Evolutionary conservation across 2,329 filamentous ascomycete species (phyloP).

Genomic region (Penicillium aurantiogriseum): DNA sequence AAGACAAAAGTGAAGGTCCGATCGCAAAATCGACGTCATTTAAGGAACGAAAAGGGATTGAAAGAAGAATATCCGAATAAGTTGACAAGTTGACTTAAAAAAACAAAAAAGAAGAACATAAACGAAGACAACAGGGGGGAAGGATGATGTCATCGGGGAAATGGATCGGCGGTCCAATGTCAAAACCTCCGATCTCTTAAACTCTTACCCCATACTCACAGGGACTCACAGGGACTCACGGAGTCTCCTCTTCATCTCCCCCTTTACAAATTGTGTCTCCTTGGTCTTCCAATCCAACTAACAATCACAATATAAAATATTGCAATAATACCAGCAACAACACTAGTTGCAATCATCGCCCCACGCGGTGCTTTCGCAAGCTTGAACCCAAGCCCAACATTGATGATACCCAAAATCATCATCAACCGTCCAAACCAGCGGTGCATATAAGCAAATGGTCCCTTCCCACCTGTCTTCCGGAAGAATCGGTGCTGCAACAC

Average conservation of each 20-base stretch:
- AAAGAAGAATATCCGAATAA: background rate
- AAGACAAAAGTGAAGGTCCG: background rate
- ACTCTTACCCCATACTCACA: background rate
- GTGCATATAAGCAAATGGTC: constrained; percentile 51
- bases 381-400: constrained; percentile 56
- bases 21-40: constrained; percentile 1
- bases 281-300: background rate
- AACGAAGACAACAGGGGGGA: too few species aligned
- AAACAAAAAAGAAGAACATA: too few species aligned
- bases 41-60: background rate
- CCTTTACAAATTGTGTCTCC: background rate
- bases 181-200: background rate
- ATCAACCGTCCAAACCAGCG: constrained; percentile 55
- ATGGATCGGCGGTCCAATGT: background rate
- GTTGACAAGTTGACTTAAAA: background rate
- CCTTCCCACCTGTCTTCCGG: constrained; percentile 47
- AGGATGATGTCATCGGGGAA: constrained; percentile 4
- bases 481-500: constrained; percentile 53
- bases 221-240: background rate
- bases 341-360: constrained; percentile 50
- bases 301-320: constrained; percentile 39
- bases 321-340: constrained; percentile 51
- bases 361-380: constrained; percentile 41
- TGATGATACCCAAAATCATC: constrained; percentile 55
- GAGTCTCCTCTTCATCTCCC: too few species aligned